Conservation (phyloP, 129 eudicot genomes). For the Helichrysum umbraculigerum region DNA sequence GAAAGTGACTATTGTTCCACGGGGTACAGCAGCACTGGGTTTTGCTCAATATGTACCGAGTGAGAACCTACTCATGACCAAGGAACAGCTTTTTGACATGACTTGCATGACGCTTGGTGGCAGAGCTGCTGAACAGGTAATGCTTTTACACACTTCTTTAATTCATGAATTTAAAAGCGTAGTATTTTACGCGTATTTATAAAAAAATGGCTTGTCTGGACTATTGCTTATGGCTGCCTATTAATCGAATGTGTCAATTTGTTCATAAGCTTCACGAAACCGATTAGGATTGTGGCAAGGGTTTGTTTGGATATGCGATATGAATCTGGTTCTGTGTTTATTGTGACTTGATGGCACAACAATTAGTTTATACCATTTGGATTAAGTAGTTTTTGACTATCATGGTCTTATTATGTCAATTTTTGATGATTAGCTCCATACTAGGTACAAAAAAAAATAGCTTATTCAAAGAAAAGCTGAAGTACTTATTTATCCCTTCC, state of each 20-base stretch:
- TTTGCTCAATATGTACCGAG: conserved; percentile 94
- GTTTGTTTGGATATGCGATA: conserved; percentile 3
- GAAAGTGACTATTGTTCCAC: conserved; percentile 96
- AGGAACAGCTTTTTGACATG: conserved; percentile 94
- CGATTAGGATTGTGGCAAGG: background rate
- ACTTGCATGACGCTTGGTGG: conserved; percentile 98
- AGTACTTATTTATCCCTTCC: background rate
- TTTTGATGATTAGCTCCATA: background rate
- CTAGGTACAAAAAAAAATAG: background rate
- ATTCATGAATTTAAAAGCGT: background rate
- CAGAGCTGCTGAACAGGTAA: conserved; percentile 94
- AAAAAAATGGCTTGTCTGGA: background rate
- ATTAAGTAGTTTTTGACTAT: background rate
- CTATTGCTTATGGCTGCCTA: conserved; percentile 3
- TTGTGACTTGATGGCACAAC: background rate
- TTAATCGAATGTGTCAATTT: background rate
- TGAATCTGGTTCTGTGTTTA: conserved; percentile 8
- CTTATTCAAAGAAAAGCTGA: background rate
- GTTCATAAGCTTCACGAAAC: background rate
- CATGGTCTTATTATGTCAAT: background rate
- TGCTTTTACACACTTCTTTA: background rate
- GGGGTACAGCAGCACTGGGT: conserved; percentile 96
- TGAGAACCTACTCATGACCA: conserved; percentile 89
- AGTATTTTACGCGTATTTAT: background rate
- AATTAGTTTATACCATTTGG: background rate